Conservation (phyloP, 306 rosid genomes). For the Trifolium subterraneum region DNA sequence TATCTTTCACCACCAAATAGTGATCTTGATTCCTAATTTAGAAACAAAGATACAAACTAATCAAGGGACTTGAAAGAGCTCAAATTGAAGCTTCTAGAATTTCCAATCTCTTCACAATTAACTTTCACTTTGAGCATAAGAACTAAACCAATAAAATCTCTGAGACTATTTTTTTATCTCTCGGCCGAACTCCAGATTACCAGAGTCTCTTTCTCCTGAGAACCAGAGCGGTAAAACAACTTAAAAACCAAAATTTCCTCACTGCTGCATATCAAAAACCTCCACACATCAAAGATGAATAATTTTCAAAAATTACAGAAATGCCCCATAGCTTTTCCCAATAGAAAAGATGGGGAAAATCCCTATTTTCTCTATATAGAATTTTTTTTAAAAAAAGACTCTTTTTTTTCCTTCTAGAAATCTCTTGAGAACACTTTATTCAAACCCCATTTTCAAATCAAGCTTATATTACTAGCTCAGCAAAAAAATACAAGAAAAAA, state of each 20-base stretch:
- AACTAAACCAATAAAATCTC: not conserved
- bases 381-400: not conserved
- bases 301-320: not conserved
- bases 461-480: slow-evolving; percentile 34
- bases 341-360: slow-evolving; percentile 12
- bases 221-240: not conserved
- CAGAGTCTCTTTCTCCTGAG: not conserved
- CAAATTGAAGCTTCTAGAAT: slow-evolving; percentile 34
- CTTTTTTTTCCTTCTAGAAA: slow-evolving; percentile 30
- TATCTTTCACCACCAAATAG: slow-evolving; percentile 32
- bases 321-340: not conserved
- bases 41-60: slow-evolving; percentile 29
- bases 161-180: not conserved
- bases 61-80: not conserved
- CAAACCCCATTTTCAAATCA: slow-evolving; percentile 44
- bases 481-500: not conserved
- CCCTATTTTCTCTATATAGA: slow-evolving; percentile 1
- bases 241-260: not conserved
- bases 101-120: slow-evolving; percentile 19
- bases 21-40: slow-evolving; percentile 30
- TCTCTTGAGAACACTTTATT: slow-evolving; percentile 24
- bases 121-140: slow-evolving; percentile 14
- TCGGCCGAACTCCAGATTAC: not conserved
- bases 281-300: not conserved
- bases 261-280: slow-evolving; percentile 12